phyloP scores from a whole-genome alignment of 1,139 yeast genomes.

The Blastobotrys apis region DNA sequence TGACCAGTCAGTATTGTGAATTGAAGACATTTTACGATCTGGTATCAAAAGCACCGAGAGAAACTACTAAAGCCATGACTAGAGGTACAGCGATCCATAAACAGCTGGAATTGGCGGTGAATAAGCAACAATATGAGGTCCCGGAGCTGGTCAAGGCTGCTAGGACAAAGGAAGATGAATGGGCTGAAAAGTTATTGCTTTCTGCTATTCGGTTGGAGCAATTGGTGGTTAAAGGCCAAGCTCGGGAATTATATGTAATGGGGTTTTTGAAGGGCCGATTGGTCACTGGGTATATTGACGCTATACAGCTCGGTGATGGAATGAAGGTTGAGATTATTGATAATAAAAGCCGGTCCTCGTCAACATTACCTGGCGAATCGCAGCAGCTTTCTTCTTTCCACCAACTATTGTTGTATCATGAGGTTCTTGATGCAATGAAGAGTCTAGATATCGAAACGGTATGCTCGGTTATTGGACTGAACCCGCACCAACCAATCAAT shows the following conservation, averaged over 20 bases:
- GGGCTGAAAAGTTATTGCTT: constrained; percentile 22
- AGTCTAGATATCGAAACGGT: background rate
- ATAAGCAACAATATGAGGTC: constrained; percentile 12
- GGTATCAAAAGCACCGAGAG: constrained; percentile 11
- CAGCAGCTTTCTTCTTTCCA: constrained; percentile 33
- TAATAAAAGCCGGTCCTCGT: constrained; percentile 30
- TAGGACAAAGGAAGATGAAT: constrained; percentile 17
- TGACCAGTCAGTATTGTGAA: constrained; percentile 31
- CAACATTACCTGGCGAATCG: constrained; percentile 21
- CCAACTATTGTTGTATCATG: constrained; percentile 33
- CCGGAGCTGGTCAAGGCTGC: constrained; percentile 8
- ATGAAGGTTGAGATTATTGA: constrained; percentile 27
- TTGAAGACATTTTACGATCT: constrained; percentile 24
- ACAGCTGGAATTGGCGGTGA: constrained; percentile 25
- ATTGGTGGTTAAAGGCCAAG: constrained; percentile 10
- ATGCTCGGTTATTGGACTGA: constrained; percentile 2
- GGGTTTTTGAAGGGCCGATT: constrained; percentile 25
- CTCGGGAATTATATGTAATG: constrained; percentile 34
- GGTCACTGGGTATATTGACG: constrained; percentile 34
- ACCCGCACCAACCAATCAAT: constrained; percentile 5
- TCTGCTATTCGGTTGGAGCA: constrained; percentile 4
- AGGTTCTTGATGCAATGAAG: constrained; percentile 23
- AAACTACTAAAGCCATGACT: constrained; percentile 20
- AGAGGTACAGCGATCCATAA: constrained; percentile 31
- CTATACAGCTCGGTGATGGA: constrained; percentile 16